Evolutionary conservation across 768 basidiomycete species (phyloP).

Genomic region (Zangia roseola): DNA sequence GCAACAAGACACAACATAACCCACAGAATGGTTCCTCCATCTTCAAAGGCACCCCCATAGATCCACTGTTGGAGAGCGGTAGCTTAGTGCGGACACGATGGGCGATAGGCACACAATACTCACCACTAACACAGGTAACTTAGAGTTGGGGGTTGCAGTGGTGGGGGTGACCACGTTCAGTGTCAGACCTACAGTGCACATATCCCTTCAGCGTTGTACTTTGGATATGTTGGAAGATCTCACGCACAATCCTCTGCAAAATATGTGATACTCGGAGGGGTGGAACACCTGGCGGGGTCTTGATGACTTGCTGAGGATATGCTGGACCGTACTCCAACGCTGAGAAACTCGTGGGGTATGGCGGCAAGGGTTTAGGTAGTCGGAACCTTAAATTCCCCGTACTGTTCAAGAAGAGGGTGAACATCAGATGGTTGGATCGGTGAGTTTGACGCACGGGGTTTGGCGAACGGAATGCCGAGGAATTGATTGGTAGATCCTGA

Average conservation of each 20-base stretch:
- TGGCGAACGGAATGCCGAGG: too few species aligned
- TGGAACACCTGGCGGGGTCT: too few species aligned
- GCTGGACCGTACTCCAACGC: constrained; percentile 4
- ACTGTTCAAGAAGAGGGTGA: too few species aligned
- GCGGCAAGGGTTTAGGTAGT: constrained; percentile 1
- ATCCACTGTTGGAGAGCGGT: constrained; percentile 27
- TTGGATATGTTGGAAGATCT: constrained; percentile 1
- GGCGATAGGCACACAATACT: too few species aligned
- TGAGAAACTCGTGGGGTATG: constrained; percentile 5
- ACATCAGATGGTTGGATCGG: too few species aligned
- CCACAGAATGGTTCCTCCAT: constrained; percentile 24
- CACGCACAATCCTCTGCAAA: too few species aligned
- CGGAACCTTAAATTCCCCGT: too few species aligned
- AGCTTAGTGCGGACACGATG: too few species aligned
- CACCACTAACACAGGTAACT: constrained; percentile 57
- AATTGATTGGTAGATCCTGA: too few species aligned
- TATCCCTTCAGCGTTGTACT: not conserved
- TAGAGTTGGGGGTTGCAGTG: constrained; percentile 37
- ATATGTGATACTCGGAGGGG: too few species aligned
- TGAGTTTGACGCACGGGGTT: too few species aligned
- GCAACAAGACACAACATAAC: too few species aligned
- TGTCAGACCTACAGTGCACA: constrained; percentile 40
- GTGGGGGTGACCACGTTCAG: constrained; percentile 53
- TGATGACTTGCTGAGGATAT: constrained; percentile 4
- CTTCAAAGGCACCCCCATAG: constrained; percentile 36